Percentiles rank a stretch among this genome's conserved stretches.
Conservation (phyloP, 1,139 yeast species). For the Yamadazyma dushanensis region DNA sequence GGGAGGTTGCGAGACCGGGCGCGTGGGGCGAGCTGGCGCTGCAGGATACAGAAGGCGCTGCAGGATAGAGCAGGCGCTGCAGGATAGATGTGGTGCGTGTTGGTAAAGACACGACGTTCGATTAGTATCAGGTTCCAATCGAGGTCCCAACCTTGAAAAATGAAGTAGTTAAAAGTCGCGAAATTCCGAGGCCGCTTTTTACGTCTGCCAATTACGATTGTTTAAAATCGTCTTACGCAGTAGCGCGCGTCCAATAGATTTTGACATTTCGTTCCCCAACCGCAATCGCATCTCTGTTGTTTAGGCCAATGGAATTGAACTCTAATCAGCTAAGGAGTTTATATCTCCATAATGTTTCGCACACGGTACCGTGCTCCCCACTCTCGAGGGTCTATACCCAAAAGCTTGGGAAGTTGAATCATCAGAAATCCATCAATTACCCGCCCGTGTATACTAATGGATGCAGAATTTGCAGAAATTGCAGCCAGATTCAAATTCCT, state of each 20-base stretch:
- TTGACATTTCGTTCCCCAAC: not conserved
- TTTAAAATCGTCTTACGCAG: too few relatives aligned
- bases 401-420: constrained; percentile 22
- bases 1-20: too few relatives aligned
- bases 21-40: too few relatives aligned
- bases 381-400: constrained; percentile 26
- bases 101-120: too few relatives aligned
- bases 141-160: too few relatives aligned
- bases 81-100: too few relatives aligned
- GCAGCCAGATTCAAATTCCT: constrained; percentile 48
- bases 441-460: constrained; percentile 24
- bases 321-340: constrained; percentile 22
- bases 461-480: constrained; percentile 41
- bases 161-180: too few relatives aligned
- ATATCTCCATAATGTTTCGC: constrained; percentile 29
- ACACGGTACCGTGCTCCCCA: constrained; percentile 26
- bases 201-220: too few relatives aligned
- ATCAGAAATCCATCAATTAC: constrained; percentile 26
- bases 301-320: constrained; percentile 11
- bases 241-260: constrained; percentile 1
- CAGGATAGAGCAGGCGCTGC: too few relatives aligned
- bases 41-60: too few relatives aligned
- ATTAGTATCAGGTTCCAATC: too few relatives aligned
- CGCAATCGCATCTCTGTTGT: constrained; percentile 2
- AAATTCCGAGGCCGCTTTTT: too few relatives aligned